These are phyloP conservation scores for Roridomyces roridus DNA, from an alignment of 768 basidiomycete genomes.

Conservation along the genomic window DNA sequence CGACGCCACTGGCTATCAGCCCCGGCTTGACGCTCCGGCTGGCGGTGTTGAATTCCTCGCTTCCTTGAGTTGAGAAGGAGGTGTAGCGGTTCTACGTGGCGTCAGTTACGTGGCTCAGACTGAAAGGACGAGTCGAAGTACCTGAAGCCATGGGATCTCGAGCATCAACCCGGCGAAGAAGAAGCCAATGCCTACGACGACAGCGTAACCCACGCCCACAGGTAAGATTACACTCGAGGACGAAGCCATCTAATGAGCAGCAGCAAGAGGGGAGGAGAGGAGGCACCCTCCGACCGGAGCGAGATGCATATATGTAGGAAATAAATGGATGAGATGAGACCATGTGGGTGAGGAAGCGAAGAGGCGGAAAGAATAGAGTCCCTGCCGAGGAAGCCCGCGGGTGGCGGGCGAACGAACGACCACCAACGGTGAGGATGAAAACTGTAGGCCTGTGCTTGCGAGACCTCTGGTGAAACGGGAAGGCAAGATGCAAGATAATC, in stretches of 20 bases:
- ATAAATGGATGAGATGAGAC: too few relatives aligned
- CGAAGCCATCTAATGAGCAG: background rate
- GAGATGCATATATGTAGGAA: background rate
- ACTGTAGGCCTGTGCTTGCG: too few relatives aligned
- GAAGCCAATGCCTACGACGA: slow-evolving; percentile 18
- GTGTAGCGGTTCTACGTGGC: slow-evolving; percentile 12
- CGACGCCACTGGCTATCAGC: slow-evolving; percentile 14
- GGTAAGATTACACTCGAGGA: slow-evolving; percentile 8
- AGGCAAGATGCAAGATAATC: too few relatives aligned
- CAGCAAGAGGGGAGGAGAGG: too few relatives aligned
- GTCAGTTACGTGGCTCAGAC: background rate
- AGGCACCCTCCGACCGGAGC: too few relatives aligned
- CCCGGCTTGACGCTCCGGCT: slow-evolving; percentile 17
- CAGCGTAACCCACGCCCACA: slow-evolving; percentile 17
- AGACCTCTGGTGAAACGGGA: too few relatives aligned
- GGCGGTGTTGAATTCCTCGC: slow-evolving; percentile 19
- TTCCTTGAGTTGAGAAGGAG: background rate
- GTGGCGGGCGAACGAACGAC: too few relatives aligned
- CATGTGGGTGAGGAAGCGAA: too few relatives aligned
- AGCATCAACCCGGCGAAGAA: slow-evolving; percentile 14
- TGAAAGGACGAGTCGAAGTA: background rate
- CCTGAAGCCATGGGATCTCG: slow-evolving; percentile 11
- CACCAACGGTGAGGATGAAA: too few relatives aligned
- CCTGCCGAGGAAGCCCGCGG: too few relatives aligned
- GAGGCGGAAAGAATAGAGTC: too few relatives aligned